These are phyloP conservation scores for Candida awuae DNA, from an alignment of 805 yeast species.

Conservation along the genomic window DNA sequence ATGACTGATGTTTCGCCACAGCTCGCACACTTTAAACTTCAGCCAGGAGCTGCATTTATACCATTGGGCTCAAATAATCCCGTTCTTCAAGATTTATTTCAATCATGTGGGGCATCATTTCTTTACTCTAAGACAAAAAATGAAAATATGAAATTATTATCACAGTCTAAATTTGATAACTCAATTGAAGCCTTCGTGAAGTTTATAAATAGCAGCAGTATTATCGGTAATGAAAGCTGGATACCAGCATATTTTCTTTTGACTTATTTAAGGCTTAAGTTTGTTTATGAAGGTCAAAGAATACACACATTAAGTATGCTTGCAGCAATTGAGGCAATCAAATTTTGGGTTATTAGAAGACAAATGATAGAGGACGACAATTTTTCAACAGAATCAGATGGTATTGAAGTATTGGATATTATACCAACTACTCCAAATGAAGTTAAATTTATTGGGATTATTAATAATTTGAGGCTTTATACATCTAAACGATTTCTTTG, in stretches of 20 bases:
- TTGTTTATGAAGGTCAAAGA: conserved; percentile 22
- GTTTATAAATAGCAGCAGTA: conserved; percentile 17
- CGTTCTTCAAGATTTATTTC: conserved; percentile 28
- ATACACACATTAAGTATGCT: conserved; percentile 29
- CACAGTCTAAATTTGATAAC: conserved; percentile 18
- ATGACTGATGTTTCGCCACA: conserved; percentile 36
- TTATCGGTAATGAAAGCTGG: conserved; percentile 32
- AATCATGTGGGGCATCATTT: conserved; percentile 36
- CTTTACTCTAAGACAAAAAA: conserved; percentile 22
- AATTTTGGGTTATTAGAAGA: conserved; percentile 20
- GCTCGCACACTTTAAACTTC: conserved; percentile 32
- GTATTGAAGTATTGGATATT: not conserved
- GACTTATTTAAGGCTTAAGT: conserved; percentile 33
- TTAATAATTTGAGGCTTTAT: not conserved
- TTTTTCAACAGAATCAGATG: not conserved
- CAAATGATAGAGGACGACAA: not conserved
- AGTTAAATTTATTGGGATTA: not conserved
- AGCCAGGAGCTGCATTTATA: conserved; percentile 34
- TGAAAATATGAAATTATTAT: conserved; percentile 18
- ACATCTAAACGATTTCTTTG: not conserved
- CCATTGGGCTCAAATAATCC: conserved; percentile 29
- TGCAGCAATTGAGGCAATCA: conserved; percentile 31
- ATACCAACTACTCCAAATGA: not conserved
- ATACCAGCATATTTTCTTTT: conserved; percentile 32
- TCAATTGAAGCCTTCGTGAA: conserved; percentile 16